Base-by-base conservation (phyloP, 129 eudicot genomes). In the Flaveria brownii region DNA sequence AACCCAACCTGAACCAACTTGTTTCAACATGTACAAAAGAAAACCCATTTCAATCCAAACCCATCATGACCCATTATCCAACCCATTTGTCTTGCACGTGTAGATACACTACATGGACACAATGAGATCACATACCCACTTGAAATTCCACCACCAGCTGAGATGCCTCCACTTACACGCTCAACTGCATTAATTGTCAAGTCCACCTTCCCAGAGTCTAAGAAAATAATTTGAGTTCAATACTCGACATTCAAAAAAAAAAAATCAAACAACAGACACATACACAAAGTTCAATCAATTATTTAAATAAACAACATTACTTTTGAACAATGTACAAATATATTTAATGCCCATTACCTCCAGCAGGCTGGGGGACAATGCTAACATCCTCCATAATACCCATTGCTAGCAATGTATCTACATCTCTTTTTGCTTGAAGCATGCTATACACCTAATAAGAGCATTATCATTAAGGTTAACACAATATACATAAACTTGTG, bases 91-190 rank as follows among this genome's bases (percentile, higher is more conserved):
- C 49, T 17, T 66, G 28, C 68, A 12, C 43, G 5, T 42, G 25
- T 57, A 36, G 70, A 54, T 57, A 70, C 28, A n/a, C 43, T 70
- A 57, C 43, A 57, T 42, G 70, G 57, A 71, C 70, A 68, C 64
- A 3, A 67, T 22, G 23, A 82, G 70, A 83, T 81, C 61, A 89
- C 97, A 72, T 86, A 91, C 99, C 99, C 97, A 78, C 97, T 95
- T 43, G 99, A 95, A 74, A 95, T 84, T 69, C 99, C 99, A 84
- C 97, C 97, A 82, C 99, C 99, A 70, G 97, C 99, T 41, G 99
- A 95, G 39, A 95, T 76, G 20, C 97, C 99, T 67, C 97, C 97
- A 74, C 96, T 91, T 61, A 86, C 94, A 70, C 99, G 97, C 84
- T 91, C 99, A 73, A 91, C 96, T 55, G 89, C 90, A 86, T 95